Conservation (phyloP, 2,329 filamentous ascomycete species). For the Paecilomyces sp. region DNA sequence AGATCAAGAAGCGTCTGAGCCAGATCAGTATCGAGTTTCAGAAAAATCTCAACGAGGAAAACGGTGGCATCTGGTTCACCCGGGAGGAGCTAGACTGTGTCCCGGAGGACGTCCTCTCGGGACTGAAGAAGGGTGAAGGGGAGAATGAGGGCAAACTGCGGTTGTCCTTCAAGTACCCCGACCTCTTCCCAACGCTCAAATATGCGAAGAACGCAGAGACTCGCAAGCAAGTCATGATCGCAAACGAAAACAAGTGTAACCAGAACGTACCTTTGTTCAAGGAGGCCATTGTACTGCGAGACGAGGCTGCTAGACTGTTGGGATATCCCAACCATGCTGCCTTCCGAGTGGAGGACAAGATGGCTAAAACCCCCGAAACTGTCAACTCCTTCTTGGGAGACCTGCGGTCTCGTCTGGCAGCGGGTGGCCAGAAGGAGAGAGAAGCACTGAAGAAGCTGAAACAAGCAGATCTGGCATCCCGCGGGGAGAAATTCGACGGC, state of each 20-base stretch:
- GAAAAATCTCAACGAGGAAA: slow-evolving; percentile 47
- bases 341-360: slow-evolving; percentile 47
- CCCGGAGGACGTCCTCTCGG: slow-evolving; percentile 41
- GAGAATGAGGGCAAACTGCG: slow-evolving; percentile 42
- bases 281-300: slow-evolving; percentile 43
- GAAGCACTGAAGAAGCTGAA: slow-evolving; percentile 41
- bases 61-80: slow-evolving; percentile 46
- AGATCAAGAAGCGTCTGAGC: slow-evolving; percentile 45
- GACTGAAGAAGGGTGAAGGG: slow-evolving; percentile 40
- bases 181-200: slow-evolving; percentile 43
- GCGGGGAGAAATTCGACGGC: slow-evolving; percentile 34
- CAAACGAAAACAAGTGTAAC: slow-evolving; percentile 46
- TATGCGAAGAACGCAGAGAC: slow-evolving; percentile 41
- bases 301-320: slow-evolving; percentile 44
- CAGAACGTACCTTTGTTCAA: slow-evolving; percentile 45
- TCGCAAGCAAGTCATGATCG: slow-evolving; percentile 37
- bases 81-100: slow-evolving; percentile 41
- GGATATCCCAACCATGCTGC: slow-evolving; percentile 46
- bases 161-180: slow-evolving; percentile 45
- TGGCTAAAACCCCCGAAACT: slow-evolving; percentile 46
- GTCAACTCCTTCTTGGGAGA: slow-evolving; percentile 46
- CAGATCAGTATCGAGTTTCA: slow-evolving; percentile 43
- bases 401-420: slow-evolving; percentile 34
- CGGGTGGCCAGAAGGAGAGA: slow-evolving; percentile 39
- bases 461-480: slow-evolving; percentile 40